Evolutionary conservation across 139 green algal genomes (phyloP), one percentile per base, ranked within the genome.

Genomic region (Picochlorum costavermella): DNA sequence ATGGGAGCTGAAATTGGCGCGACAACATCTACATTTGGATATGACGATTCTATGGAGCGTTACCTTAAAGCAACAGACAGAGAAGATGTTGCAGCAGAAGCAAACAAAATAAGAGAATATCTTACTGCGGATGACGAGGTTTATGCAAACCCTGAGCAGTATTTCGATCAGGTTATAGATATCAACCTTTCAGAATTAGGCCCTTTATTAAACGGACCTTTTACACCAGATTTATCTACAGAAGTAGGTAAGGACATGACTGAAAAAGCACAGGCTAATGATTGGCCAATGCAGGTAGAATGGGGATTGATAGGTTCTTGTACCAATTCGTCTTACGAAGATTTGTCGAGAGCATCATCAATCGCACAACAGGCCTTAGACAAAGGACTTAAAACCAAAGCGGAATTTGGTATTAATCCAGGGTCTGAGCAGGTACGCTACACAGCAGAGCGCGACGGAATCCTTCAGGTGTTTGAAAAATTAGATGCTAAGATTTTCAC

Each of bases 1-100:
- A 97, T 97, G 90, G 86, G 88, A 59, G 89, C 90, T 44, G 90
- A 97, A 86, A 97, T 97, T 60, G 90, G 90, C 10, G 90, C 90
- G 62, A 97, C 90, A 48, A 96, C 90, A 57, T 92, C 83, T 59
- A 89, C 96, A 73, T 97, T 96, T 80, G 88, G 90, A 28, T 97
- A 85, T 86, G 95, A 96, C 79, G 66, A 67, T 36, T 73, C 85
- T 69, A 91, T 92, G 86, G 74, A 86, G 65, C 87, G 95, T 73
- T 97, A 96, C 80, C 77, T 97, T 64, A 78, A 84, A 17, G 79
- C 89, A 58, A 97, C 90, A 10, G 80, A 74, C 29, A 72, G 90
- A 2, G 70, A 65, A 16, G 58, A 33, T 23, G 75, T 79, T 28
- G 90, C 90, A 65, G 78, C 69, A 25, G 79, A 93, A 50, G 84